Base-by-base conservation (phyloP, 768 basidiomycete species). In the Sporobolomyces pararoseus region DNA sequence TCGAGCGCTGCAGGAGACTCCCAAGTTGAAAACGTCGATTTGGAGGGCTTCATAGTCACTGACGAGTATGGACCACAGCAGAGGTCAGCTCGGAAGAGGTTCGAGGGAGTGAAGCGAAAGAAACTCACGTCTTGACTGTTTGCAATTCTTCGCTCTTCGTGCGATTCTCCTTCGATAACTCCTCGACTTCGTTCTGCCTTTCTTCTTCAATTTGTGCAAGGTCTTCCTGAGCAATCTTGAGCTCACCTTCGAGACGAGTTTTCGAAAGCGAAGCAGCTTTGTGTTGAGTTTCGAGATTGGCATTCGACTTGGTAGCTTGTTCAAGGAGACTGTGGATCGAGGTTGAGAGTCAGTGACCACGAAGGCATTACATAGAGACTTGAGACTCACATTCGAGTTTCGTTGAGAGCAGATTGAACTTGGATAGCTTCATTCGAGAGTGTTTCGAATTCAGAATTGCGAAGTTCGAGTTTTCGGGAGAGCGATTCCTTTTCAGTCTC, bases 11-110 rank as follows among this genome's bases (percentile, higher is more conserved):
- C 39, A 42, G 39, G 39, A 57, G 55, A 57, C 23, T 16, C 35
- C 55, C 5, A 39, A 9, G 23, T 57, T 57, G 55, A 57, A n/a
- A 21, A 57, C 35, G 35, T 57, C 55, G 35, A 57, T 23, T 37
- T 37, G 55, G 5, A 57, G 35, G 21, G 55, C 10, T 12, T 23
- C 7, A 35, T 17, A 29, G 50, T 51, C 50, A 51, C 14, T 49
- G n/a, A n/a, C n/a, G n/a, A n/a, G 46, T 42, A 42, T 42, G 10
- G 39, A 10, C 39, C 39, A 42, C 13, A 47, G 21, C 12, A 21
- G 21, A 23, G 17, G 39, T 42, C 39, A 47, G 46, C 46, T 47
- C 25, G 50, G 50, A 51, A 25, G n/a, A n/a, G 50, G 50, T 7
- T 7, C 7, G 21, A 12, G 17, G 23, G 47, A 17, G 7, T 49